Evolutionary conservation across 768 basidiomycete species (phyloP).

Genomic region (Podaxis sp.): DNA sequence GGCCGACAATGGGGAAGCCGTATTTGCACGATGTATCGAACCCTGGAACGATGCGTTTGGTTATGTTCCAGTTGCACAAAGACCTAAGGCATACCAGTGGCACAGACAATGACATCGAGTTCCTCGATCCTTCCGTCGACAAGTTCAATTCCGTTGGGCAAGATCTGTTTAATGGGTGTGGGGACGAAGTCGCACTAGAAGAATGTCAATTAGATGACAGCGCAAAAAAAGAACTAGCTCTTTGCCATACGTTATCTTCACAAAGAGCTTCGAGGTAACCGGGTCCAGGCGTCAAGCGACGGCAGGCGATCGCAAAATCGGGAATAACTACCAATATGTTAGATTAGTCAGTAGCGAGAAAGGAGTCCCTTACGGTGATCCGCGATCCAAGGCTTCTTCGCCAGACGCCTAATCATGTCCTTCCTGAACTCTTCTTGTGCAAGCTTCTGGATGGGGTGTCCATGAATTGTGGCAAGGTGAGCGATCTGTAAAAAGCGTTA

Average conservation of each 20-base stretch:
- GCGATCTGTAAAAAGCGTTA: slow-evolving; percentile 24
- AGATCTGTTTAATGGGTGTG: slow-evolving; percentile 45
- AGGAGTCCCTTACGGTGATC: slow-evolving; percentile 37
- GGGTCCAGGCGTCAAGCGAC: slow-evolving; percentile 63
- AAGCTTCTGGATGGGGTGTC: slow-evolving; percentile 31
- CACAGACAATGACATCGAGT: slow-evolving; percentile 58
- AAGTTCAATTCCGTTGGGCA: slow-evolving; percentile 51
- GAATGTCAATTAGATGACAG: background rate
- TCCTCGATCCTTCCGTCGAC: slow-evolving; percentile 49
- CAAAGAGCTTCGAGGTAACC: slow-evolving; percentile 65
- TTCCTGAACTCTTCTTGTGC: slow-evolving; percentile 33
- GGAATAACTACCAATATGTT: slow-evolving; percentile 42
- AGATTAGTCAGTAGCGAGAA: background rate
- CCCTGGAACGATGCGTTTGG: slow-evolving; percentile 26
- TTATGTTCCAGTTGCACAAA: background rate
- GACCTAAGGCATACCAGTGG: slow-evolving; percentile 41
- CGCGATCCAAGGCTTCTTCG: slow-evolving; percentile 57
- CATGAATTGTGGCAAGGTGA: slow-evolving; percentile 37
- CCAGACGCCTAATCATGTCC: slow-evolving; percentile 46
- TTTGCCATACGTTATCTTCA: slow-evolving; percentile 47
- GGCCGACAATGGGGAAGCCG: slow-evolving; percentile 50
- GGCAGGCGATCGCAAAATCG: slow-evolving; percentile 52
- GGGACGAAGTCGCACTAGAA: slow-evolving; percentile 51
- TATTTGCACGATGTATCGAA: slow-evolving; percentile 47
- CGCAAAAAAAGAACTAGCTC: background rate